A percentile compares a stretch with the other conserved stretches of the same genome.
phyloP scores from a whole-genome alignment of 306 rosid genomes.

The Cicer bijugum region DNA sequence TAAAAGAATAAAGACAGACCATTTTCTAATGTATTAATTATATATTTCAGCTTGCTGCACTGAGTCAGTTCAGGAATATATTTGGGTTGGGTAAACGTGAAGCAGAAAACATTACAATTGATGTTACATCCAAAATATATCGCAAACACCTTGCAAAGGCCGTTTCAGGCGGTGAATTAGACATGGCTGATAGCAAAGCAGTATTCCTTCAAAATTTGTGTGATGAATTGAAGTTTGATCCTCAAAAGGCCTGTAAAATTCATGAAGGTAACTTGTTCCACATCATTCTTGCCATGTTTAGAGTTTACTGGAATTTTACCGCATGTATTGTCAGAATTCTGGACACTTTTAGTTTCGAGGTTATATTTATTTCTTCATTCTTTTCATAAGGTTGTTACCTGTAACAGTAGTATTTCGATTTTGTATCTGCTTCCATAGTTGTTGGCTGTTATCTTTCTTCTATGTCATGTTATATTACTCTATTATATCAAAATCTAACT shows the following conservation, averaged over 20 bases:
- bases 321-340: slow-evolving; percentile 16
- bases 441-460: slow-evolving; percentile 19
- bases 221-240: slow-evolving; percentile 83
- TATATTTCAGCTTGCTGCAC: slow-evolving; percentile 65
- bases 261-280: slow-evolving; percentile 72
- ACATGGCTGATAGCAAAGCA: slow-evolving; percentile 94
- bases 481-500: slow-evolving; percentile 43
- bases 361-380: slow-evolving; percentile 27
- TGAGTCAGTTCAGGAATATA: slow-evolving; percentile 86
- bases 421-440: slow-evolving; percentile 8
- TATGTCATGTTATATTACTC: slow-evolving; percentile 14
- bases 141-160: slow-evolving; percentile 80
- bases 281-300: slow-evolving; percentile 14
- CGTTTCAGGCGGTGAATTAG: slow-evolving; percentile 72
- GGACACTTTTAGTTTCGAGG: background rate
- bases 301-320: slow-evolving; percentile 29
- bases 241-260: slow-evolving; percentile 82
- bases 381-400: background rate
- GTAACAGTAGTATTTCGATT: slow-evolving; percentile 11
- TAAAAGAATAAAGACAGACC: slow-evolving; percentile 7
- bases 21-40: slow-evolving; percentile 23
- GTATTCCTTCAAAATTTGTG: slow-evolving; percentile 90
- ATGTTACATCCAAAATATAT: slow-evolving; percentile 77
- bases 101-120: slow-evolving; percentile 76
- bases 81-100: slow-evolving; percentile 92